Conservation (phyloP, 306 rosid species). For the Cicer arietinum region DNA sequence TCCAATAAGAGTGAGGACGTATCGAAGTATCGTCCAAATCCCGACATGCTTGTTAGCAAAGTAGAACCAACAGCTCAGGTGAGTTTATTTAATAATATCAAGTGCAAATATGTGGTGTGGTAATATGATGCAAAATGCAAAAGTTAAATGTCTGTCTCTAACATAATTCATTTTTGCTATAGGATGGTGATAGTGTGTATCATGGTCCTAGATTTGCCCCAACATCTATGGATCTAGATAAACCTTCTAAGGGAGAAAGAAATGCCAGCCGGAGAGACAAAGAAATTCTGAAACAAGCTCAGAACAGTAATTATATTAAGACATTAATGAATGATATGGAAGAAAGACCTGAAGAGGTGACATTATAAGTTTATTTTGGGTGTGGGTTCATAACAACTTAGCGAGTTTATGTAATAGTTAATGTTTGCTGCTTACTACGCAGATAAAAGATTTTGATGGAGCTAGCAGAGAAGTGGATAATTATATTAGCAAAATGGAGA, state of each 20-base stretch:
- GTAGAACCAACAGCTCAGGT: conserved; percentile 56
- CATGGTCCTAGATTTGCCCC: conserved; percentile 73
- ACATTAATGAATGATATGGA: conserved; percentile 71
- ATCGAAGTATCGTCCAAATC: conserved; percentile 83
- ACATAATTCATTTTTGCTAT: conserved; percentile 38
- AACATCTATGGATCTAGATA: conserved; percentile 70
- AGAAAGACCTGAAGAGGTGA: conserved; percentile 92
- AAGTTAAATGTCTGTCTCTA: conserved; percentile 1
- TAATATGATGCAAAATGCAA: conserved; percentile 29
- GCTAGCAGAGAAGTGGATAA: conserved; percentile 67
- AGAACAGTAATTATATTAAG: conserved; percentile 63
- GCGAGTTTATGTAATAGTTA: conserved; percentile 29
- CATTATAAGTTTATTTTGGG: conserved; percentile 32
- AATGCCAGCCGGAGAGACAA: conserved; percentile 74
- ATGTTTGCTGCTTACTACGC: conserved; percentile 43
- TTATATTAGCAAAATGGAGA: conserved; percentile 65
- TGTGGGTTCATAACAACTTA: conserved; percentile 24
- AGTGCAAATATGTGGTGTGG: neutral
- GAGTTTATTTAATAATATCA: conserved; percentile 1
- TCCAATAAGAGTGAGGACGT: conserved; percentile 58
- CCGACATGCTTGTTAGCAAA: conserved; percentile 71
- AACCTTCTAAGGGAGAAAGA: conserved; percentile 64
- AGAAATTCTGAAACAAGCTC: conserved; percentile 64
- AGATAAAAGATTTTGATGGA: conserved; percentile 76
- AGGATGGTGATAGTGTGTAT: conserved; percentile 61